Evolutionary conservation across 495 filamentous ascomycete genomes (phyloP).

Genomic region (Friedmanniomyces simplex): DNA sequence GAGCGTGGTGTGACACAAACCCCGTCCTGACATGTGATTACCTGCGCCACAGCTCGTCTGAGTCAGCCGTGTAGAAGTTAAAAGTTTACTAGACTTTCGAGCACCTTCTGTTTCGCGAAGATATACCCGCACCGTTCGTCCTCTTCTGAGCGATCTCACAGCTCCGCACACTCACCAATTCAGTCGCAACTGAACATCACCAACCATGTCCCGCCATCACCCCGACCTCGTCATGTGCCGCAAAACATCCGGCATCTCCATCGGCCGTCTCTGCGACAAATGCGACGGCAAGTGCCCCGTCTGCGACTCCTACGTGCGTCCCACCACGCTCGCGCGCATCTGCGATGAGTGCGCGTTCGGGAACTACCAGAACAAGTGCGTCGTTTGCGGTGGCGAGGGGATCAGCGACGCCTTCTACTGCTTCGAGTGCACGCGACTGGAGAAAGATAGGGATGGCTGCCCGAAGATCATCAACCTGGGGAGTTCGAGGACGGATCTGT

Average conservation of each 20-base stretch:
- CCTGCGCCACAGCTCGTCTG: no score
- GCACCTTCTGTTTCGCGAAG: background rate
- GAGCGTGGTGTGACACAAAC: background rate
- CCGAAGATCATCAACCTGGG: conserved; percentile 99
- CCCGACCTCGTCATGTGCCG: conserved; percentile 99
- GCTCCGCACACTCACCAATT: background rate
- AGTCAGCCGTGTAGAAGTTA: background rate
- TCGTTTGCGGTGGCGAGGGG: conserved; percentile 96
- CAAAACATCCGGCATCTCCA: conserved; percentile 94
- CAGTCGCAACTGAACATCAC: background rate
- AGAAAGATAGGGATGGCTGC: conserved; percentile 96
- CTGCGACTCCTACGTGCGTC: conserved; percentile 97
- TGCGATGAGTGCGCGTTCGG: conserved; percentile 99
- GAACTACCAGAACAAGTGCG: conserved; percentile 99
- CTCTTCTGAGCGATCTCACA: no score
- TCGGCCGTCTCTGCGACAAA: conserved; percentile 98
- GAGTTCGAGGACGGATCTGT: conserved; percentile 86
- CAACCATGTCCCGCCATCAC: conserved; percentile 57
- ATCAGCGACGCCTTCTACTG: conserved; percentile 99
- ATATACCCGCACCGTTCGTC: background rate
- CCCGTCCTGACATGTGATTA: no score
- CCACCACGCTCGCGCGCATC: conserved; percentile 92
- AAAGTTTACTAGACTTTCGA: background rate
- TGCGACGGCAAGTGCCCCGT: conserved; percentile 99
- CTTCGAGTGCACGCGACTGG: conserved; percentile 94